Evolutionary conservation across 2,329 filamentous ascomycete genomes (phyloP).

Genomic region (Arthrinium phaeospermum): DNA sequence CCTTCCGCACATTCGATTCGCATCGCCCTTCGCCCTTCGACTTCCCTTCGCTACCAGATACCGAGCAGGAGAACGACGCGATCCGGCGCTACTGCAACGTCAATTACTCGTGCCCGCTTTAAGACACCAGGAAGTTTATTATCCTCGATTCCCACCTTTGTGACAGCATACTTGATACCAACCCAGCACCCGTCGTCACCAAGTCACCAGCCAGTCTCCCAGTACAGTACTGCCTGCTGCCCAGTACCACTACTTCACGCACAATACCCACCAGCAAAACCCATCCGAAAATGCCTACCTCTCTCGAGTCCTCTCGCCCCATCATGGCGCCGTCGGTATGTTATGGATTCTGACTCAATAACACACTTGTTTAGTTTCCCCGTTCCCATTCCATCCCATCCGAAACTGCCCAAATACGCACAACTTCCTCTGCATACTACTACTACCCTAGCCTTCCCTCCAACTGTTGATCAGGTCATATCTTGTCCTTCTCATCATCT

Average conservation of each 20-base stretch:
- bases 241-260: neutral
- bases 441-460: constrained; percentile 13
- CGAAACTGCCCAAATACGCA: neutral
- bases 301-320: constrained; percentile 64
- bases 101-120: constrained; percentile 16
- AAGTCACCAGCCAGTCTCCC: neutral
- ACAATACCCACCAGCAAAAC: constrained; percentile 3
- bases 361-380: constrained; percentile 26
- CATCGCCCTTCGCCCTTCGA: neutral
- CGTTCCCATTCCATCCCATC: constrained; percentile 20
- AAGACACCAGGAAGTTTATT: neutral
- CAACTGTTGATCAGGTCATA: neutral
- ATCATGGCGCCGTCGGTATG: constrained; percentile 69
- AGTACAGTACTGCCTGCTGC: neutral
- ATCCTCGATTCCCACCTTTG: constrained; percentile 12
- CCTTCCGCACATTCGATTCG: neutral
- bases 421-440: neutral
- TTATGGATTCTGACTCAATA: constrained; percentile 32
- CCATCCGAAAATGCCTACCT: constrained; percentile 55
- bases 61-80: neutral
- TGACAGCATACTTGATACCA: neutral
- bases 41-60: neutral
- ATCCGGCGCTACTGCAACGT: constrained; percentile 12
- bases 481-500: constrained; percentile 18
- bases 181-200: neutral